Evolutionary conservation across 495 filamentous ascomycete species (phyloP).

Genomic region (Xylona heveae): DNA sequence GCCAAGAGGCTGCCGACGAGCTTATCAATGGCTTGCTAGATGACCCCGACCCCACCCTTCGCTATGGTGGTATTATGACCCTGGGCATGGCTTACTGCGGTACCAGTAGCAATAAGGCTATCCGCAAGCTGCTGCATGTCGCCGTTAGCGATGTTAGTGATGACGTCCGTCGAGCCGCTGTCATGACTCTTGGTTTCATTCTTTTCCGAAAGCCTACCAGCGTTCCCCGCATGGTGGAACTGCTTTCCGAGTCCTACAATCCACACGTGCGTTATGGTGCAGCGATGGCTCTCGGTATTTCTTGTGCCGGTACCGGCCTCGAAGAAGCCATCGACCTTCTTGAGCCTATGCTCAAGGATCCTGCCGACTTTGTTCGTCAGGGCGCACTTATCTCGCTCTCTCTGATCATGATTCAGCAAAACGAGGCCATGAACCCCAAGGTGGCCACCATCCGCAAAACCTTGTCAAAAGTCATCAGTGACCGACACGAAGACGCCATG

Average conservation of each 20-base stretch:
- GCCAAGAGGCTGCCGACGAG: constrained; percentile 85
- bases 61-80: constrained; percentile 98
- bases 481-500: constrained; percentile 98
- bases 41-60: constrained; percentile 79
- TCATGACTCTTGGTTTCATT: constrained; percentile 97
- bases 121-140: constrained; percentile 88
- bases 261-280: constrained; percentile 97
- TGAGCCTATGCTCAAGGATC: constrained; percentile 99
- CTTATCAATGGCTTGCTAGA: constrained; percentile 82
- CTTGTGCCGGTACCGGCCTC: constrained; percentile 87
- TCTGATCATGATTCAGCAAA: constrained; percentile 98
- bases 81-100: constrained; percentile 94
- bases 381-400: constrained; percentile 86
- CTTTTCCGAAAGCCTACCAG: constrained; percentile 94
- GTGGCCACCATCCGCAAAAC: constrained; percentile 64
- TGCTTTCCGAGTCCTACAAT: constrained; percentile 95
- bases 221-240: constrained; percentile 97
- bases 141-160: constrained; percentile 98
- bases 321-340: constrained; percentile 94
- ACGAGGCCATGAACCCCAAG: constrained; percentile 86
- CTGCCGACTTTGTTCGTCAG: constrained; percentile 94
- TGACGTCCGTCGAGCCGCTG: constrained; percentile 89
- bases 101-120: constrained; percentile 93
- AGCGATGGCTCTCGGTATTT: constrained; percentile 95
- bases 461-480: constrained; percentile 74